phyloP scores from a whole-genome alignment of 169 alveolate species.

The Babesia divergens region DNA sequence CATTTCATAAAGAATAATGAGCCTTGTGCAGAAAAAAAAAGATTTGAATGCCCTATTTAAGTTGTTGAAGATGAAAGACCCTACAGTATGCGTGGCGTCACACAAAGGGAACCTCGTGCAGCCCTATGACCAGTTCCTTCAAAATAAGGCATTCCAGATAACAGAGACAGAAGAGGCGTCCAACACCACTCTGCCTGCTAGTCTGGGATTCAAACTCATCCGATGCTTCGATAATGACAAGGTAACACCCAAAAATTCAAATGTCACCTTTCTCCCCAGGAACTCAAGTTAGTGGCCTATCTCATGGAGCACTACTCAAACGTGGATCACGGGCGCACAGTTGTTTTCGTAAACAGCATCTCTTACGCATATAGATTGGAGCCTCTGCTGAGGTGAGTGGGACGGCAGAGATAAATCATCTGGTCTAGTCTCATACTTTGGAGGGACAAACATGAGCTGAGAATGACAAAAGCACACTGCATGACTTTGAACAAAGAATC shows the following conservation, averaged over 20 bases:
- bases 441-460: constrained; percentile 59
- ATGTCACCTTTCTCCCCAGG: constrained; percentile 10
- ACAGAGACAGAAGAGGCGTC: constrained; percentile 4
- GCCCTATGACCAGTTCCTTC: constrained; percentile 38
- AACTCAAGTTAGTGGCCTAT: constrained; percentile 45
- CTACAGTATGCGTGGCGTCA: constrained; percentile 46
- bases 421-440: constrained; percentile 44
- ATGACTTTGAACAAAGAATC: constrained; percentile 37
- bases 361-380: constrained; percentile 62
- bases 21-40: constrained; percentile 17
- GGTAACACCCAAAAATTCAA: neutral
- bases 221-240: constrained; percentile 43
- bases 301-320: constrained; percentile 43
- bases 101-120: constrained; percentile 29
- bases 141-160: constrained; percentile 15
- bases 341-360: constrained; percentile 60
- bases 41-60: constrained; percentile 32
- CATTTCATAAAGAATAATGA: neutral
- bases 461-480: constrained; percentile 51
- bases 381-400: constrained; percentile 44
- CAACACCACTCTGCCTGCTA: constrained; percentile 42
- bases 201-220: constrained; percentile 25
- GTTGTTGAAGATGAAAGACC: constrained; percentile 40
- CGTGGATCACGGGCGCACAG: constrained; percentile 10
- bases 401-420: neutral